Base-by-base conservation (phyloP, 306 rosid species). In the Purshia tridentata region DNA sequence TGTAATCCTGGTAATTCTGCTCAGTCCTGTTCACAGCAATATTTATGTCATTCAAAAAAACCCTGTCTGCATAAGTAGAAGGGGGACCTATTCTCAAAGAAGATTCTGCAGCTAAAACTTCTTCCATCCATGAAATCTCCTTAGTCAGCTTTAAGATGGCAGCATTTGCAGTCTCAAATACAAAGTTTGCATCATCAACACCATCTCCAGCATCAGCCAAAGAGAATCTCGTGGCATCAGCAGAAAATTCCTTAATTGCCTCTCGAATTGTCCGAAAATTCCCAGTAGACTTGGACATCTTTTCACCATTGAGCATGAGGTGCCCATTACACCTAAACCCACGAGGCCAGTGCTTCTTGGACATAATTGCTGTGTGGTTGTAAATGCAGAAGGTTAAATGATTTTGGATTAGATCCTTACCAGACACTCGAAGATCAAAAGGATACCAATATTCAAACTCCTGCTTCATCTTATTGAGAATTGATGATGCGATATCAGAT, bases 171-270 rank as follows among this genome's bases (percentile, higher is more conserved):
- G 96, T 93, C 76, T 88, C 93, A 67, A 86, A 88, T 19, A 81
- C 98, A 83, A 90, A 93, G 86, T 93, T 93, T 51, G 98, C 97
- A 82, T 93, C 97, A 50, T 93, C 98, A 70, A 90, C 92, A 3
- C 97, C 97, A 81, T 88, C 97, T 35, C 98, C 98, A 58, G 97
- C 98, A 90, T 90, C 97, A 57, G 97, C 98, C 89, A 93, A 82
- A 67, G 98, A 86, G 81, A 93, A 93, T 0, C 97, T 85, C 3
- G 96, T 88, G 19, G 97, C 97, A 64, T 93, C 98, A 0, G 96
- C 96, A 67, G 97, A 93, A 64, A 87, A 90, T 79, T 93, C 98
- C 77, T 93, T 90, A 67, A 93, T 93, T 63, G 96, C 91, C 76
- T 88, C 83, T 52, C 85, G 81, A 59, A 93, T 53, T 20, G 98